Evolutionary conservation across 2,329 filamentous ascomycete genomes (phyloP), one percentile per base, ranked within the genome.

Genomic region (Phialocephala sp.): DNA sequence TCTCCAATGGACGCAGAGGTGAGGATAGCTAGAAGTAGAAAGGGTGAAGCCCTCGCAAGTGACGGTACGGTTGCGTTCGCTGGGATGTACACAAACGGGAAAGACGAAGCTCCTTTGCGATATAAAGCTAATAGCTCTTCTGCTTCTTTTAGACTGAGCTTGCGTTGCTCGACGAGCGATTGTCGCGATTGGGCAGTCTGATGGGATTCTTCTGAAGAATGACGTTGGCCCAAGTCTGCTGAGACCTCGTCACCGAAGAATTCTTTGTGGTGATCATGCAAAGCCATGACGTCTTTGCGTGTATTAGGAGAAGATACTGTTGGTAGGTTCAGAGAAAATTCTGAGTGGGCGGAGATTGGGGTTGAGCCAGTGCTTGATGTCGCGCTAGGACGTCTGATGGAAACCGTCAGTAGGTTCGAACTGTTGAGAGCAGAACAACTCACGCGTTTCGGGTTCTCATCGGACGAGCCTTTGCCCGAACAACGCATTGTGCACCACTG

Each of bases 381-480:
- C 15, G 41, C 41, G 8, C 15, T n/a, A 50, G n/a, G 11, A 36
- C 22, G n/a, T 35, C 50, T 54, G 27, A 22, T 47, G 11, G 9
- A 8, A 54, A 35, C 4, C 8, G 50, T 32, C 24, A 54, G 24
- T 35, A 50, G 12, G 41, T 43, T 5, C 6, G 22, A 27, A 12
- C 2, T 2, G 15, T 14, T 18, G 35, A 54, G 39, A 56, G 47
- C 37, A 43, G 15, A 56, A 14, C 27, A 36, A 63, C 66, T 43
- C 63, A 71, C 69, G 55, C 52, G 37, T 68, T 65, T 32, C 68
- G 68, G 36, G 65, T 61, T 61, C 74, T 71, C 67, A 69, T 69
- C 8, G 74, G 74, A 20, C 74, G 66, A 35, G 74, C 74, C 65
- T 75, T 76, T 1, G 68, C 55, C 59, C 74, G 62, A 15, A 76